Base-by-base conservation (phyloP, 345 rosid genomes). In the Euphorbia tirucalli region DNA sequence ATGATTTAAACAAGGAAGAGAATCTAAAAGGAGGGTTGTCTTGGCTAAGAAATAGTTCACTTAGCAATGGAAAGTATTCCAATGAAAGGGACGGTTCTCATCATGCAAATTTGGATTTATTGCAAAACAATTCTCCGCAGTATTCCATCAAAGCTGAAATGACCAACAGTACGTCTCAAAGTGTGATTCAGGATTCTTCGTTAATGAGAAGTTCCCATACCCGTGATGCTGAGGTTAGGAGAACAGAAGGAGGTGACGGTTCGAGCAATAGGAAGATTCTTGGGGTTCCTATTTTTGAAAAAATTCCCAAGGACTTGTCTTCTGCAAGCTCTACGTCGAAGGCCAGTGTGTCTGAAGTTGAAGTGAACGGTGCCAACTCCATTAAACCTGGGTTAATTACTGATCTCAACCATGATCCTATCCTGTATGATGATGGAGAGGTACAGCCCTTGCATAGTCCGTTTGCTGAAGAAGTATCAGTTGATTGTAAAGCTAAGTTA, bases 1-100 rank as follows among this genome's bases (percentile, higher is more conserved):
- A 67, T 66, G 44, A 37, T 70, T 59, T 61, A 18, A 63, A 67
- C 57, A 72, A 61, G 71, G 75, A 69, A 24, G 74, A 74, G 54
- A 72, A 32, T 57, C 64, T 68, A 25, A 59, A 61, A 59, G 71
- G 73, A 54, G 78, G 76, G 35, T 78, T 86, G 65, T 65, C 92
- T 27, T 87, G 95, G 92, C 78, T 85, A 71, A 79, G 78, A 65
- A 57, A 71, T 50, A 56, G 46, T 71, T 39, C 85, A 43, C 74
- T 21, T 65, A 70, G 77, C 64, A 30, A 79, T 61, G 75, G 56
- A 16, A 70, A 70, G 70, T 69, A 80, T 28, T 58, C 69, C n/a
- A 77, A 70, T 76, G 73, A 81, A 55, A 78, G 76, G 62, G 73
- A 76, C 71, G 77, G 74, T 66, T 81, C 76, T 68, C 78, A 52